A percentile compares a stretch with the other conserved stretches of the same genome.
Evolutionary conservation across 768 basidiomycete species (phyloP).

Genomic region (Sporobolomyces roseus): DNA sequence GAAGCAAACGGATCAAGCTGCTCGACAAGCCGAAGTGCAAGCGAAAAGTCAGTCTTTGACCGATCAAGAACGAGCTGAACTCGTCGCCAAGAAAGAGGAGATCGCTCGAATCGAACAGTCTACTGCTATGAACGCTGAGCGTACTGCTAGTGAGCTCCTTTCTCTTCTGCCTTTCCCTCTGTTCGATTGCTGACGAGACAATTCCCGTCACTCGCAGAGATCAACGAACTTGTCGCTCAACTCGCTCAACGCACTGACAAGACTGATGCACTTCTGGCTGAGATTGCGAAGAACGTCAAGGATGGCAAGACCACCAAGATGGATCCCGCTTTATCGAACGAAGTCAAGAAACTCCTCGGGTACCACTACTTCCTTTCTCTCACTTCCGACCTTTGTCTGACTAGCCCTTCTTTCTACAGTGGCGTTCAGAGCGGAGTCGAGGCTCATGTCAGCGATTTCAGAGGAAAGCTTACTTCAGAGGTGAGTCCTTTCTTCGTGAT

Average conservation of each 20-base stretch:
- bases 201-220: neutral
- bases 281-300: slow-evolving; percentile 14
- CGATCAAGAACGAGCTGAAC: slow-evolving; percentile 20
- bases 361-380: neutral
- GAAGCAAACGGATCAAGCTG: slow-evolving; percentile 20
- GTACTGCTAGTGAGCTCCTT: slow-evolving; percentile 15
- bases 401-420: neutral
- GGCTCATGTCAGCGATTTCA: slow-evolving; percentile 34
- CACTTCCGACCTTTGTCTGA: too few species aligned
- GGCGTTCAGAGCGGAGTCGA: slow-evolving; percentile 27
- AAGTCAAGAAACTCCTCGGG: slow-evolving; percentile 28
- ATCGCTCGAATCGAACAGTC: slow-evolving; percentile 18
- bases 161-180: neutral
- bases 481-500: neutral
- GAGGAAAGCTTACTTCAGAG: slow-evolving; percentile 36
- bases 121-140: neutral
- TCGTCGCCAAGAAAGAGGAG: slow-evolving; percentile 27
- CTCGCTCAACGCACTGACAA: slow-evolving; percentile 12
- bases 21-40: neutral
- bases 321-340: slow-evolving; percentile 32
- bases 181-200: neutral
- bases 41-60: neutral
- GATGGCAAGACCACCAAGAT: slow-evolving; percentile 21
- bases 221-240: slow-evolving; percentile 23
- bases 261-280: slow-evolving; percentile 8